Percentiles rank a stretch among this genome's conserved stretches.
phyloP scores from a whole-genome alignment of 345 rosid genomes.

The Atalantia buxifolia region DNA sequence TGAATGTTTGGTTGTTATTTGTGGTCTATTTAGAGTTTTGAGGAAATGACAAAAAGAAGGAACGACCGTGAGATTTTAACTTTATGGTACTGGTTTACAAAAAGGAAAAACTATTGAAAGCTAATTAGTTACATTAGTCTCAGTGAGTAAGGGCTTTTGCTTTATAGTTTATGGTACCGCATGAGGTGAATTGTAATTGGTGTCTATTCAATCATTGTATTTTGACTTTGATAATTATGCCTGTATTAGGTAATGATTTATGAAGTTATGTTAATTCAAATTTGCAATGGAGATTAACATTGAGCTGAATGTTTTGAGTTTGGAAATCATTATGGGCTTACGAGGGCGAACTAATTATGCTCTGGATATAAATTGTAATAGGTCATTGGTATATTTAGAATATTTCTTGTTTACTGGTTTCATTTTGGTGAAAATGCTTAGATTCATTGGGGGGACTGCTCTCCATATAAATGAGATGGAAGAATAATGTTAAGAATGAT shows the following conservation, averaged over 20 bases:
- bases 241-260: background rate
- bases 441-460: background rate
- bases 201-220: background rate
- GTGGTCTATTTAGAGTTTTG: background rate
- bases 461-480: background rate
- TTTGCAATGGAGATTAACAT: background rate
- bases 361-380: background rate
- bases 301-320: background rate
- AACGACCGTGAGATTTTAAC: background rate
- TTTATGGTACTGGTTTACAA: background rate
- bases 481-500: background rate
- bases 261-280: background rate
- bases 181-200: background rate
- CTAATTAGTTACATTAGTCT: background rate
- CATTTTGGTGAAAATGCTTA: background rate
- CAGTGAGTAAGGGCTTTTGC: background rate
- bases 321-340: too few species aligned
- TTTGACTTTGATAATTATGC: background rate
- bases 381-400: background rate
- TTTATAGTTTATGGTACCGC: background rate
- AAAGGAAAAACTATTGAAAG: background rate
- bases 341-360: background rate
- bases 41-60: background rate
- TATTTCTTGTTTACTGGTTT: background rate
- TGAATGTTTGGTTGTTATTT: background rate